Base-by-base conservation (phyloP, 805 yeast species). In the Saturnispora sekii region DNA sequence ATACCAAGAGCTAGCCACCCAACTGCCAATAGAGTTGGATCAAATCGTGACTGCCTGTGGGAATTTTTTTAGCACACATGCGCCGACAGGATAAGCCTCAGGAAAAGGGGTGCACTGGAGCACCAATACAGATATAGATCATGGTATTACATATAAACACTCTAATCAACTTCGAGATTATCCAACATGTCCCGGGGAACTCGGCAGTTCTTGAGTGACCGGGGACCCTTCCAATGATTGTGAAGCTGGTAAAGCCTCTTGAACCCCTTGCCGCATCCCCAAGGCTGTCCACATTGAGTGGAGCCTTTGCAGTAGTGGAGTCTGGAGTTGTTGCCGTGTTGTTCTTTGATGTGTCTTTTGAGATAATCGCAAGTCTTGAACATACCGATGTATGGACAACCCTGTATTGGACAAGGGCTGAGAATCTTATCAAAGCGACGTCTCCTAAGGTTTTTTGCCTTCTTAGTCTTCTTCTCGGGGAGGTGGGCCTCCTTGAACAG, bases 261-360 rank as follows among this genome's bases (percentile, higher is more conserved):
- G 41, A 61, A 61, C 18, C 54, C 55, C 33, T 59, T 60, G 32
- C 54, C 52, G 34, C 65, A 61, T 4, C 65, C 65, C 65, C 65
- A 61, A 11, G 38, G 40, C 7, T 51, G 36, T 18, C 57, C 56
- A 40, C 53, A 54, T 9, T 39, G 12, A 32, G 46, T 45, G 42
- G 36, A 33, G 11, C 65, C 65, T 30, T 41, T 41, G 43, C 64
- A 60, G 10, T 53, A 49, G 40, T 60, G 60, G 8, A 53, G 51
- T 21, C 51, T 53, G 2, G 61, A 49, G 28, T 53, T 50, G 35
- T 51, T 48, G n/a, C 39, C 43, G 35, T 60, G 64, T 40, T 60
- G 64, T 48, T 60, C 64, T 30, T 60, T 45, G 16, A 60, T 53
- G 41, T 60, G 64, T 45, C 64, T 51, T 37, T 61, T 51, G 15